Evolutionary conservation across 2,329 filamentous ascomycete genomes (phyloP), one percentile per base, ranked within the genome.

Genomic region (Sarocladium oryzae): DNA sequence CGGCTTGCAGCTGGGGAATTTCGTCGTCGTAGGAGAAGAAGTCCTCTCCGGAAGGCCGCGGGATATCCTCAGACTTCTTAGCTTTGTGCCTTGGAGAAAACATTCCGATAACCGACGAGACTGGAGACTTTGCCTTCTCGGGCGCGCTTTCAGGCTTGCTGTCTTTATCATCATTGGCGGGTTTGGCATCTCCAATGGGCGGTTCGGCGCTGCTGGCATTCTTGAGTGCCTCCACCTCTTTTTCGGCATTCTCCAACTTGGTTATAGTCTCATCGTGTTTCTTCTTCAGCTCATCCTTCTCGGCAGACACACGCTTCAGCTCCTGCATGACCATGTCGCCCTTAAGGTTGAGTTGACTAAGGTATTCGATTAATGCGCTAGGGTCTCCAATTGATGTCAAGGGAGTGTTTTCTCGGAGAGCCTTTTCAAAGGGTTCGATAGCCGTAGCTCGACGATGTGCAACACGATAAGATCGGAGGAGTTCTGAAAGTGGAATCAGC

Each of bases 21-120:
- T 97, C 92, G 49, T 86, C 85, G 53, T 97, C 91, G 59, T 90
- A 95, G 0, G 90, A 96, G 69, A 96, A 96, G 68, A 96, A 86
- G 46, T 95, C 88, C 56, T 91, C 2, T 63, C 58, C 56, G 61
- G 24, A 33, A 4, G 43, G 43, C 20, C 28, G 43, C 11, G 43
- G 4, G 16, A 48, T 62, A 7, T 66, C 62, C 28, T 66, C 63
- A 7, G 63, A 56, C 18, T 61, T 59, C 43, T 68, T 58, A 4
- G 68, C 56, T 54, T 72, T 73, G 32, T 74, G 70, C 55, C 67
- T 75, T 3, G 72, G 71, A 2, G 75, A 78, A 56, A 77, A 76
- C 56, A 77, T 68, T 32, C 72, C 67, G 2, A 78, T 60, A 23
- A 76, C 75, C 0, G 73, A 73, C 7, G 71, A 66, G 15, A 75